Percentiles rank a stretch among this genome's conserved stretches.
phyloP scores from a whole-genome alignment of 2,329 filamentous ascomycete species.

The Fusarium chuoi region DNA sequence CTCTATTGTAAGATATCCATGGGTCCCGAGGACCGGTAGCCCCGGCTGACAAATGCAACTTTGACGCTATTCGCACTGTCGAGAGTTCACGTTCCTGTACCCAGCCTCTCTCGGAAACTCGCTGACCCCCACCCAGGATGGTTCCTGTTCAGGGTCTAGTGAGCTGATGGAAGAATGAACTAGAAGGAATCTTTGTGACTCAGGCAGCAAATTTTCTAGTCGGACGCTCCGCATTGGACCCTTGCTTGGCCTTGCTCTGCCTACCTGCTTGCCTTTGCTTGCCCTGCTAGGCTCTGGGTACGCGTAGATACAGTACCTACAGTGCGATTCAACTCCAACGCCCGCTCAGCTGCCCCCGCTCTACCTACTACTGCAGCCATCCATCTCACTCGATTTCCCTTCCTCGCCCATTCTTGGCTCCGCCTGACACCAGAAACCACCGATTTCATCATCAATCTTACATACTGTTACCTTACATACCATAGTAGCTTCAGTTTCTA shows the following conservation, averaged over 20 bases:
- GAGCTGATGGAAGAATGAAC: constrained; percentile 39
- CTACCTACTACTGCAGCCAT: constrained; percentile 10
- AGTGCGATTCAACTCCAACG: constrained; percentile 17
- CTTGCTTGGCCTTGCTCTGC: not conserved
- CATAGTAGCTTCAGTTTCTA: constrained; percentile 16
- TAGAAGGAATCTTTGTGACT: constrained; percentile 49
- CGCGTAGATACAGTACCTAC: constrained; percentile 18
- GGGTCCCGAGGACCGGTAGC: constrained; percentile 18
- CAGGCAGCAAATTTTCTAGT: constrained; percentile 48
- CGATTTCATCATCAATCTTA: constrained; percentile 43
- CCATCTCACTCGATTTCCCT: constrained; percentile 11
- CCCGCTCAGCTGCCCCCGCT: constrained; percentile 21
- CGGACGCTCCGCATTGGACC: constrained; percentile 8
- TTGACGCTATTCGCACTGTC: constrained; percentile 33
- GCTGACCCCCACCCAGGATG: constrained; percentile 17
- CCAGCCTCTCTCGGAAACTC: constrained; percentile 20
- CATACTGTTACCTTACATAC: constrained; percentile 22
- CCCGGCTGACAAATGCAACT: constrained; percentile 44
- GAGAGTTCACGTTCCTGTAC: not conserved
- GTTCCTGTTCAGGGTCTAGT: constrained; percentile 19
- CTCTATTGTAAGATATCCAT: constrained; percentile 24
- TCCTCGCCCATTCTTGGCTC: constrained; percentile 27
- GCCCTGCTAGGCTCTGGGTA: not conserved
- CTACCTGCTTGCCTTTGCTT: not conserved
- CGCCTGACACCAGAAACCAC: constrained; percentile 34